Evolutionary conservation across 495 filamentous ascomycete species (phyloP), one percentile per base, ranked within the genome.

Genomic region (Schizothecium vesticola): DNA sequence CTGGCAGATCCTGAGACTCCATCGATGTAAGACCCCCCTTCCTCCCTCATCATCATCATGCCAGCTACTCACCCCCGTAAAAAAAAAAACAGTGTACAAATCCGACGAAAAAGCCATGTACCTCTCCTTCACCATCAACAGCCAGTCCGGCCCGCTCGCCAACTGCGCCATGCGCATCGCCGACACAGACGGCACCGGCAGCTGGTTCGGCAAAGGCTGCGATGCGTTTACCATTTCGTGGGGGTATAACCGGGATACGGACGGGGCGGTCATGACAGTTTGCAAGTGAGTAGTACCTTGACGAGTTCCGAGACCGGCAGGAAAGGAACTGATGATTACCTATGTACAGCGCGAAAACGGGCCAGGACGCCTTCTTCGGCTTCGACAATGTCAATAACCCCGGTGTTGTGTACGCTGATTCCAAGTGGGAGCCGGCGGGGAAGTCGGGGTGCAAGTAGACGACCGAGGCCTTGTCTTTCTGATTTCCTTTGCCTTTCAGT

Each of bases 261-360:
- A 73, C 43, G 65, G 69, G 13, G 73, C 68, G 5, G 72, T 75
- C 61, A 72, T 75, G 69, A 75, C 73, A 19, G 60, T 73, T 28
- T 75, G 73, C 63, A 26, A 65, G 72, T 74, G 33, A 69, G 72
- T 69, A 21, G n/a, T n/a, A n/a, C n/a, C n/a, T n/a, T n/a, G n/a
- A n/a, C n/a, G n/a, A n/a, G n/a, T n/a, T n/a, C n/a, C n/a, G n/a
- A n/a, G n/a, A n/a, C n/a, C n/a, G n/a, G n/a, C n/a, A n/a, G n/a
- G n/a, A n/a, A n/a, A n/a, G n/a, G n/a, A n/a, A n/a, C n/a, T n/a
- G n/a, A n/a, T 61, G 9, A 60, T 29, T 13, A n/a, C n/a, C 16
- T 11, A 11, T n/a, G 29, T 6, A 2, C 26, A 13, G 56, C 28
- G 10, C 21, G n/a, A 55, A 8, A 56, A 63, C 21, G 64, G 70